Evolutionary conservation across 257 asterid species (phyloP).

Genomic region (Primulina eburnea): DNA sequence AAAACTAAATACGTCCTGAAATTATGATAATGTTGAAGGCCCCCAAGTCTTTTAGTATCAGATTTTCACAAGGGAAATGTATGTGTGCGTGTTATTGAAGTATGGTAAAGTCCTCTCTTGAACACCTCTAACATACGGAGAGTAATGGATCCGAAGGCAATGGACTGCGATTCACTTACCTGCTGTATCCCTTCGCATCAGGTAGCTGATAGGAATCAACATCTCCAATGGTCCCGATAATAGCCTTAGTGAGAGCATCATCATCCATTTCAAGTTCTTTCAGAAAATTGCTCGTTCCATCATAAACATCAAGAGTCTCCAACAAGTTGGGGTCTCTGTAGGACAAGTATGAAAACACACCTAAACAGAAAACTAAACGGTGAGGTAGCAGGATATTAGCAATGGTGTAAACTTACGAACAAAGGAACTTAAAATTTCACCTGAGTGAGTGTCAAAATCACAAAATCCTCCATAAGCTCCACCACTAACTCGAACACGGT

Average conservation of each 20-base stretch:
- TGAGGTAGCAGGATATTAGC: conserved; percentile 19
- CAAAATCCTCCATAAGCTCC: conserved; percentile 99
- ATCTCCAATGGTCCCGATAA: conserved; percentile 97
- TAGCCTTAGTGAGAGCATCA: conserved; percentile 92
- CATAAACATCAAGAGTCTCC: conserved; percentile 89
- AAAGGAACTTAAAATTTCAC: conserved; percentile 31
- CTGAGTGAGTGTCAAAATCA: conserved; percentile 93
- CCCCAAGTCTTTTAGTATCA: not conserved
- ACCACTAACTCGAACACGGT: conserved; percentile 98
- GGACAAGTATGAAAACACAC: conserved; percentile 88
- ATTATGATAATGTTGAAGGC: not conserved
- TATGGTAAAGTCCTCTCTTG: not conserved
- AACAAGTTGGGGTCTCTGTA: conserved; percentile 95
- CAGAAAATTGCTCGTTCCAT: conserved; percentile 78
- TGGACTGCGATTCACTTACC: conserved; percentile 42
- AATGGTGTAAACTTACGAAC: conserved; percentile 9
- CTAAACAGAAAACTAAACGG: conserved; percentile 41
- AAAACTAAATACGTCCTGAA: not conserved
- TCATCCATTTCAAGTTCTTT: conserved; percentile 84
- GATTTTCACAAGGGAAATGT: not conserved
- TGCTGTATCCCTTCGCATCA: conserved; percentile 95
- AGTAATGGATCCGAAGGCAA: conserved; percentile 6
- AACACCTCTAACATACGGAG: not conserved
- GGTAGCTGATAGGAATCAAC: conserved; percentile 93
- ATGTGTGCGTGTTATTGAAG: not conserved